Evolutionary conservation across 306 rosid genomes (phyloP).

Genomic region (Lathyrus tuberosus): DNA sequence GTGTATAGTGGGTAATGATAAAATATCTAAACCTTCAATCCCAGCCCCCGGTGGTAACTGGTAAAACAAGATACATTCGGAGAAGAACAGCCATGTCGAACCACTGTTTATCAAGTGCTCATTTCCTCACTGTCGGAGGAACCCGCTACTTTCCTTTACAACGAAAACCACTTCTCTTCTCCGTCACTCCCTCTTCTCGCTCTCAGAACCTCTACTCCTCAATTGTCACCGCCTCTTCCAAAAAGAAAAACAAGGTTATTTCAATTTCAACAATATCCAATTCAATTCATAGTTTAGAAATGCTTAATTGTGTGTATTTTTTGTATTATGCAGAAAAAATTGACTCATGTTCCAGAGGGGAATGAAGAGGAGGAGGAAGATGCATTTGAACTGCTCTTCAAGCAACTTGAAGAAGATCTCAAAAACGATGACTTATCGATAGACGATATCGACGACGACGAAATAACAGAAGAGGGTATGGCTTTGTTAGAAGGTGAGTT

Average conservation of each 20-base stretch:
- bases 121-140: conserved; percentile 5
- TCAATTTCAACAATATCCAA: background rate
- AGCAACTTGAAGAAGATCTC: conserved; percentile 81
- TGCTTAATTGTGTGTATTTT: background rate
- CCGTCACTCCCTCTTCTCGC: conserved; percentile 50
- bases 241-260: conserved; percentile 57
- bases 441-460: conserved; percentile 46
- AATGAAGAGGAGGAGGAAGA: conserved; percentile 63
- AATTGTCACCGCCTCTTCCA: conserved; percentile 50
- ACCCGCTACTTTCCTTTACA: conserved; percentile 12
- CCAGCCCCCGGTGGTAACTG: background rate
- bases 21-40: background rate
- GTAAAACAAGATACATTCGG: background rate
- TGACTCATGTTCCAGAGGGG: conserved; percentile 40
- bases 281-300: background rate
- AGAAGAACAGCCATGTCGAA: conserved; percentile 50
- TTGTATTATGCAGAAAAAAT: conserved; percentile 43
- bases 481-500: conserved; percentile 66
- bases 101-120: conserved; percentile 46
- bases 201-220: conserved; percentile 40
- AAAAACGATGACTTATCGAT: conserved; percentile 59
- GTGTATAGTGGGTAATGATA: too few species aligned
- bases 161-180: conserved; percentile 53
- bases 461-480: conserved; percentile 68
- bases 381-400: conserved; percentile 78